These are phyloP conservation scores for Xylariales sp. DNA, from an alignment of 2,329 filamentous ascomycete species.

Conservation along the genomic window DNA sequence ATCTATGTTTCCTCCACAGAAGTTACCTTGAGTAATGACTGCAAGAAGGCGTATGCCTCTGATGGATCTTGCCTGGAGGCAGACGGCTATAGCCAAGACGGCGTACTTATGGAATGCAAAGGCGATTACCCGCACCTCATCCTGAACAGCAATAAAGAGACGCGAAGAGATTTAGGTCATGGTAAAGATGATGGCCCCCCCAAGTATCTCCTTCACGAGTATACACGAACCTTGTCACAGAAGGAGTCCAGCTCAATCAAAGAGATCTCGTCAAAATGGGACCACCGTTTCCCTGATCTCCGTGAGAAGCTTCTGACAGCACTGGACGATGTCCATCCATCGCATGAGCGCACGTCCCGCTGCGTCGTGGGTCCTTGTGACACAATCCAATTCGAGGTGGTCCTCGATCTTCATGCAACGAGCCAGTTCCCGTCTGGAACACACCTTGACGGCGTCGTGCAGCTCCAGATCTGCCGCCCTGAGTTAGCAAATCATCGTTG, in stretches of 20 bases:
- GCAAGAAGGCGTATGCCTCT: constrained; percentile 4
- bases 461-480: constrained; percentile 52
- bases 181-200: constrained; percentile 36
- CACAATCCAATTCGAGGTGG: constrained; percentile 59
- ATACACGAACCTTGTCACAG: constrained; percentile 50
- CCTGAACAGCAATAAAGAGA: constrained; percentile 49
- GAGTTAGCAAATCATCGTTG: constrained; percentile 52
- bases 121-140: constrained; percentile 49
- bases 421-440: constrained; percentile 55
- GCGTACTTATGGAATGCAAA: constrained; percentile 19
- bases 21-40: constrained; percentile 41
- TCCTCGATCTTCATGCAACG: constrained; percentile 54
- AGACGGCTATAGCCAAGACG: constrained; percentile 20
- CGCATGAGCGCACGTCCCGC: constrained; percentile 25
- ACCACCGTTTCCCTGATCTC: constrained; percentile 53
- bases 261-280: constrained; percentile 52
- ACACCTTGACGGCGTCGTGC: constrained; percentile 55
- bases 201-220: constrained; percentile 52
- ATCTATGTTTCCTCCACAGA: constrained; percentile 53
- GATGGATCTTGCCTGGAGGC: constrained; percentile 13
- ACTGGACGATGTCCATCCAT: constrained; percentile 38
- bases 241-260: constrained; percentile 52
- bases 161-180: constrained; percentile 40
- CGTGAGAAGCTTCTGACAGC: constrained; percentile 44
- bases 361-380: constrained; percentile 41